Percentiles rank a stretch among this genome's conserved stretches.
Conservation (phyloP, 1,284 basidiomycete species). For the Coniferiporia sulphurascens region DNA sequence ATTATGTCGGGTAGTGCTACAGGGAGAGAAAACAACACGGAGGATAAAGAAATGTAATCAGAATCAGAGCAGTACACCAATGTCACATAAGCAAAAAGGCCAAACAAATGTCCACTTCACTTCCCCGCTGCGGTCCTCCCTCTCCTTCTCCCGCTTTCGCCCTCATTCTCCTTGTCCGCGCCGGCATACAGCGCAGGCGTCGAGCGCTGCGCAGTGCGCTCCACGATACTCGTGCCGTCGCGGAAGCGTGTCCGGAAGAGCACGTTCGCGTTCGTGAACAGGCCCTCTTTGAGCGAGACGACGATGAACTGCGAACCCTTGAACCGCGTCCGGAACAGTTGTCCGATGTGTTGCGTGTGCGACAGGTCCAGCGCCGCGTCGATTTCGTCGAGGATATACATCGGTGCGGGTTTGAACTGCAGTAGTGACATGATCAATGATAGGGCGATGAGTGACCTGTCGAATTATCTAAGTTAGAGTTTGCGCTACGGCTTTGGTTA, state of each 20-base stretch:
- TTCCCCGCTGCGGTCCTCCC: constrained; percentile 14
- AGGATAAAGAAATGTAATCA: background rate
- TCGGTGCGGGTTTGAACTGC: constrained; percentile 98
- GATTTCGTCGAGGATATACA: constrained; percentile 99
- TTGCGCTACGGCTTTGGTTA: background rate
- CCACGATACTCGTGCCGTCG: constrained; percentile 89
- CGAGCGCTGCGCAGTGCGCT: constrained; percentile 66
- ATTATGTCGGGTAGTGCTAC: background rate
- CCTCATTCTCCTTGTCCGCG: constrained; percentile 22
- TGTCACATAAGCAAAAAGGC: background rate
- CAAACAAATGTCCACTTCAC: background rate
- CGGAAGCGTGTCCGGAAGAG: constrained; percentile 90
- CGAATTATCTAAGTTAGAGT: background rate
- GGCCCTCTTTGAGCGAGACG: constrained; percentile 93
- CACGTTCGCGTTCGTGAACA: constrained; percentile 98
- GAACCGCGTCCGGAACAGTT: constrained; percentile 95
- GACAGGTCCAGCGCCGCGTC: constrained; percentile 95
- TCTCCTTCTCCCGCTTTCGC: background rate
- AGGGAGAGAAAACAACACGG: background rate
- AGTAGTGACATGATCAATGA: constrained; percentile 97
- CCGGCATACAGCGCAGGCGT: constrained; percentile 35
- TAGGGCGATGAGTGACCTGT: constrained; percentile 90
- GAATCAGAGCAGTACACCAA: background rate
- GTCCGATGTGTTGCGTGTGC: constrained; percentile 96
- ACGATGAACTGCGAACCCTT: constrained; percentile 98